Evolutionary conservation across 768 basidiomycete genomes (phyloP).

Genomic region (Tylopilus sp.): DNA sequence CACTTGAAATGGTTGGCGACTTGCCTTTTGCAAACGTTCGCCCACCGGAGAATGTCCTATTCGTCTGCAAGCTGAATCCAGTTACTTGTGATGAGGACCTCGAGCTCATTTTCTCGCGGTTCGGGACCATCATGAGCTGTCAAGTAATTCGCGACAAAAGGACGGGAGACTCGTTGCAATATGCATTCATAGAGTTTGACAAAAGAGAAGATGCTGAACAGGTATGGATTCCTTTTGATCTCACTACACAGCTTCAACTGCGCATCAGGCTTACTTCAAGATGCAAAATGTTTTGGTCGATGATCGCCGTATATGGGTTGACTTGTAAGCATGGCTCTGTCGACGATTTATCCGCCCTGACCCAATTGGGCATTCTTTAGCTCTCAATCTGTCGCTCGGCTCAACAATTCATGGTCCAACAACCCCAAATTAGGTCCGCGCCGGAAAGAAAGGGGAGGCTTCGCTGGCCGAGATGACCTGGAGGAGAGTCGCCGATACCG

Average conservation of each 20-base stretch:
- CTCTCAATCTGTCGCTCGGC: constrained; percentile 91
- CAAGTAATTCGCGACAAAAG: constrained; percentile 96
- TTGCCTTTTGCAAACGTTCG: constrained; percentile 96
- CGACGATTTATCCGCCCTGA: constrained; percentile 1
- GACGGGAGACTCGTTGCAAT: constrained; percentile 95
- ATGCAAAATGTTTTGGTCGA: constrained; percentile 99
- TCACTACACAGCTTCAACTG: constrained; percentile 8
- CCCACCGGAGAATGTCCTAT: constrained; percentile 96
- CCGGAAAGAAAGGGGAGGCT: constrained; percentile 40
- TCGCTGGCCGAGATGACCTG: constrained; percentile 72
- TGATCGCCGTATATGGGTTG: constrained; percentile 97
- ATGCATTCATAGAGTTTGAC: constrained; percentile 98
- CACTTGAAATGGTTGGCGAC: constrained; percentile 99
- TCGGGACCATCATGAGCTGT: constrained; percentile 94
- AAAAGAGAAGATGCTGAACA: constrained; percentile 91
- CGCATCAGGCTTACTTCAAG: constrained; percentile 87
- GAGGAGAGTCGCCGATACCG: constrained; percentile 72
- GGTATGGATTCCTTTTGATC: constrained; percentile 43
- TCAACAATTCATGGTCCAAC: constrained; percentile 83
- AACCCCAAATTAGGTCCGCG: constrained; percentile 53
- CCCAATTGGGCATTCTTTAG: constrained; percentile 34
- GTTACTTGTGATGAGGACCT: constrained; percentile 95
- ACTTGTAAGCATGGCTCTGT: constrained; percentile 68
- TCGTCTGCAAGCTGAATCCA: constrained; percentile 97
- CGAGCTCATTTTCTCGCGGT: constrained; percentile 95